These are phyloP conservation scores for Acorus calamus DNA, from an alignment of 106 monocot species.

Conservation along the genomic window DNA sequence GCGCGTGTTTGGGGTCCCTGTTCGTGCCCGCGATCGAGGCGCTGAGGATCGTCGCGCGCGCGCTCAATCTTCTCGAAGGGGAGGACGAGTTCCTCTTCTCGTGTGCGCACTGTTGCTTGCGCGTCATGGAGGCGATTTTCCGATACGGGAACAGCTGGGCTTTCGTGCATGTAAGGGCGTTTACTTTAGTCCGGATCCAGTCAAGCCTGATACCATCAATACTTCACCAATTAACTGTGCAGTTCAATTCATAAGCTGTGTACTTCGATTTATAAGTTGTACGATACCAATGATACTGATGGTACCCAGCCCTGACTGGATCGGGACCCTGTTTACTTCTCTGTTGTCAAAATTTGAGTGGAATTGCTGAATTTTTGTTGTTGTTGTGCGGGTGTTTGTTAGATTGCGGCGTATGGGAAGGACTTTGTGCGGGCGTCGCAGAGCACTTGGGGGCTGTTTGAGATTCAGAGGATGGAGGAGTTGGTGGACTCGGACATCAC, in stretches of 20 bases:
- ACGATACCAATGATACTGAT: too few relatives aligned
- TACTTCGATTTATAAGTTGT: too few relatives aligned
- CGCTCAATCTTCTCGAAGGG: constrained; percentile 82
- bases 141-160: constrained; percentile 99
- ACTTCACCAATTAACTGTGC: too few relatives aligned
- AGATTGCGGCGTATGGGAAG: constrained; percentile 89
- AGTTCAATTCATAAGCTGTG: too few relatives aligned
- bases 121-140: constrained; percentile 84
- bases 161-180: constrained; percentile 62
- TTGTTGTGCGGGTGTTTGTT: background rate
- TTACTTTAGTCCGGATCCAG: background rate
- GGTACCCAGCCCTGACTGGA: too few relatives aligned
- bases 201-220: too few relatives aligned
- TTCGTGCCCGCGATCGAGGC: constrained; percentile 92
- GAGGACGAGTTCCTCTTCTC: constrained; percentile 99
- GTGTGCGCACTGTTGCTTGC: constrained; percentile 92
- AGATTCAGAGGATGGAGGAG: constrained; percentile 60
- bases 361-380: too few relatives aligned
- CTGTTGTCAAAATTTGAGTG: too few relatives aligned
- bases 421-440: constrained; percentile 82
- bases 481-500: constrained; percentile 94
- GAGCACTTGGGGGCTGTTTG: constrained; percentile 91
- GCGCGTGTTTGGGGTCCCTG: constrained; percentile 81
- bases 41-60: constrained; percentile 66
- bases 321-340: too few relatives aligned